A percentile compares a stretch with the other conserved stretches of the same genome.
These are phyloP conservation scores for Euphorbia schlechtendalii DNA, from an alignment of 441 rosid species.

Conservation along the genomic window DNA sequence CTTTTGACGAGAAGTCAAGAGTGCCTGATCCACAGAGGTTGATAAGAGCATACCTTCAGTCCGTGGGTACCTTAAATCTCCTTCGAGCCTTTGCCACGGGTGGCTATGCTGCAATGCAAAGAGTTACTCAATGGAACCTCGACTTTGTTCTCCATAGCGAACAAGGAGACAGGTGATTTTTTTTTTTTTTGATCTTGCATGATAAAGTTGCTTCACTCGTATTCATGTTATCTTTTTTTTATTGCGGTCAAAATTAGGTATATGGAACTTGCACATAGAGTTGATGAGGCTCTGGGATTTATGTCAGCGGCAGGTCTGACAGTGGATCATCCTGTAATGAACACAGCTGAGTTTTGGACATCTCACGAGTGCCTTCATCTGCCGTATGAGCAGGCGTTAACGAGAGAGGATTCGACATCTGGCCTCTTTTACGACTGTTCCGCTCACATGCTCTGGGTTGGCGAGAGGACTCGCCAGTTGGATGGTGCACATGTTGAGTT, in stretches of 20 bases:
- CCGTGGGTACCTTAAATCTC: slow-evolving; percentile 51
- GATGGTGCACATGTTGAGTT: slow-evolving; percentile 59
- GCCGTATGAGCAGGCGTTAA: slow-evolving; percentile 50
- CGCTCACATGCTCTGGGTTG: slow-evolving; percentile 56
- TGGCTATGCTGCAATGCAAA: slow-evolving; percentile 59
- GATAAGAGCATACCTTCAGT: slow-evolving; percentile 48
- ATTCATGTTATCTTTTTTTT: too few species aligned
- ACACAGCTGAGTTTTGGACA: slow-evolving; percentile 45
- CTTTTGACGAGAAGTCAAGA: slow-evolving; percentile 63
- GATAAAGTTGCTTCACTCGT: too few species aligned
- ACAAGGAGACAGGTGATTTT: slow-evolving; percentile 50
- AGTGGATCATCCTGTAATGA: slow-evolving; percentile 46
- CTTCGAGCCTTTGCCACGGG: slow-evolving; percentile 52
- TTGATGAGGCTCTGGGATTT: slow-evolving; percentile 54
- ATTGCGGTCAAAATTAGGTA: slow-evolving; percentile 26
- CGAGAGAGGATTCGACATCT: slow-evolving; percentile 51
- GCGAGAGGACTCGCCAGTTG: slow-evolving; percentile 53
- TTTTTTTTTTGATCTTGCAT: too few species aligned
- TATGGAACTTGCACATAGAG: slow-evolving; percentile 46
- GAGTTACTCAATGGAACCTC: slow-evolving; percentile 53
- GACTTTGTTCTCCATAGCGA: slow-evolving; percentile 45
- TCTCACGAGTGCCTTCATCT: slow-evolving; percentile 55
- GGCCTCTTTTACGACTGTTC: slow-evolving; percentile 54
- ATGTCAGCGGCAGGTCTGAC: slow-evolving; percentile 56
- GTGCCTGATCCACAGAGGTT: slow-evolving; percentile 59